Evolutionary conservation across 177 flowering plant species (phyloP), one percentile per base, ranked within the genome.

Genomic region (Vitis hybrid): DNA sequence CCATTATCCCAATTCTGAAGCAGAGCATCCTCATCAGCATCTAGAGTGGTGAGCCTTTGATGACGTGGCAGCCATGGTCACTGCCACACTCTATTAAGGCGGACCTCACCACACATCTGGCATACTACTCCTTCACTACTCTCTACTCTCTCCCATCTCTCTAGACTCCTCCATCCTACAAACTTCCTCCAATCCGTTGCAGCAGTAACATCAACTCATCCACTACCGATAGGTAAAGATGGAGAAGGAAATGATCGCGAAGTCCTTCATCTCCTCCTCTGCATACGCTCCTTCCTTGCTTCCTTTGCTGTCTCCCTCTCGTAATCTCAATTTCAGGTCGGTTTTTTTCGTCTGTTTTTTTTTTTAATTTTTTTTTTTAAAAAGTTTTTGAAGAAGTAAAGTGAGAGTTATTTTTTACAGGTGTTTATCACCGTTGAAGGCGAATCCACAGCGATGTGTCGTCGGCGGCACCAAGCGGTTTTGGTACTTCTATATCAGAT

Each of bases 61-160:
- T 67, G 54, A 57, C 65, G 76, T 61, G 75, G 61, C 71, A 67
- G 19, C 68, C 65, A 60, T 66, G 53, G 68, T 18, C 62, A 53
- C 57, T 12, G 17, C 22, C 22, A 3, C 6, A 12, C 10, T 19
- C 28, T 38, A 8, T 38, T 38, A 38, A 38, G 47, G 8, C 47
- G 9, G 47, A 38, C 8, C 47, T 38, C 47, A 38, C 47, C 38
- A 49, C 24, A 63, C 65, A 52, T 9, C 31, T 24, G 28, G 52
- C 4, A 57, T 24, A 15, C 28, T 7, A 15, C 63, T 54, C 62
- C 33, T 13, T 12, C 56, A 55, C 50, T 11, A 15, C 44, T 57
- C 4, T 52, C 33, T 20, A 24, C 24, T 19, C 59, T 10, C 68
- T 28, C 53, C 52, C 68, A 19, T 20, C 15, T 49, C 33, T 24